Conservation (phyloP, 352 stramenopile genomes). For the Phytophthora capsici region DNA sequence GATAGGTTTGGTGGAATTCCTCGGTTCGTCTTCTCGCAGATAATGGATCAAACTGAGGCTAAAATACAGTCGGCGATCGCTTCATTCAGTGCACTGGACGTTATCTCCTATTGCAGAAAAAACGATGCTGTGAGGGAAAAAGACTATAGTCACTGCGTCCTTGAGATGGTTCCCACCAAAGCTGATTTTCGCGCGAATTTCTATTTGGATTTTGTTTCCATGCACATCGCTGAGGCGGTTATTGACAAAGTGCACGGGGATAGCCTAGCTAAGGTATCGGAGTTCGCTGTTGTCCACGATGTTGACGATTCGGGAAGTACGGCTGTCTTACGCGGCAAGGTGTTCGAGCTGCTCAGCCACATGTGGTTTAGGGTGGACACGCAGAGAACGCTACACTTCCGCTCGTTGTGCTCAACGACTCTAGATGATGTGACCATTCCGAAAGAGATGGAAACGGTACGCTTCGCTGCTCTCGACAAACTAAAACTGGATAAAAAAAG, state of each 20-base stretch:
- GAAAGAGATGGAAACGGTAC: conserved; percentile 13
- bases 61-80: too few relatives aligned
- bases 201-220: conserved; percentile 22
- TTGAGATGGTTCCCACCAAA: too few relatives aligned
- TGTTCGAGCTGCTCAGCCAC: conserved; percentile 23
- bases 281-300: conserved; percentile 14
- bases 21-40: not conserved
- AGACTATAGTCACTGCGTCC: too few relatives aligned
- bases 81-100: too few relatives aligned
- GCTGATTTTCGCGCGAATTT: conserved; percentile 1
- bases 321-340: conserved; percentile 10
- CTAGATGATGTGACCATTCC: not conserved
- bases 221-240: conserved; percentile 13
- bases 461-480: conserved; percentile 3
- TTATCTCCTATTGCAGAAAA: too few relatives aligned
- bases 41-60: too few relatives aligned
- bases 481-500: conserved; percentile 11
- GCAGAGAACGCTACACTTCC: conserved; percentile 3
- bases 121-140: too few relatives aligned
- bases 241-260: conserved; percentile 7
- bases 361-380: conserved; percentile 18
- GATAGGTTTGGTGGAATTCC: not conserved
- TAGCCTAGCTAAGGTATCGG: conserved; percentile 11
- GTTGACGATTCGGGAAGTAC: conserved; percentile 14
- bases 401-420: conserved; percentile 5